phyloP scores from a whole-genome alignment of 495 filamentous ascomycete species.

The Collariella sp. region DNA sequence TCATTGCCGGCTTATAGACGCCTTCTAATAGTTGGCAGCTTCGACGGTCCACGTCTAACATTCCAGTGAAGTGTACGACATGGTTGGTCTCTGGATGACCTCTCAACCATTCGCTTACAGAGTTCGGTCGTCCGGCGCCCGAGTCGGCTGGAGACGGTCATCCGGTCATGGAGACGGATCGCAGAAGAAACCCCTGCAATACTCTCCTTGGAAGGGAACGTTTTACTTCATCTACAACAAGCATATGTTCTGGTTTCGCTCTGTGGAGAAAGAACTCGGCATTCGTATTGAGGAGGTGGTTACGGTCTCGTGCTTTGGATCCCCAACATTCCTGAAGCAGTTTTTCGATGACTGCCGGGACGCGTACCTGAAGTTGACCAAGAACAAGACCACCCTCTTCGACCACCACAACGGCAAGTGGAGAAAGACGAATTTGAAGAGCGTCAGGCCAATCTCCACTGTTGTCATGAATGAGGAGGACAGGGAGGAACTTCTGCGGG shows the following conservation, averaged over 20 bases:
- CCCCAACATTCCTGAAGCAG: background rate
- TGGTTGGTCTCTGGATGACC: slow-evolving; percentile 22
- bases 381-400: slow-evolving; percentile 7
- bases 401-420: background rate
- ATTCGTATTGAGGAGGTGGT: slow-evolving; percentile 5
- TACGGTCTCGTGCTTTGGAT: slow-evolving; percentile 6
- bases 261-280: slow-evolving; percentile 12
- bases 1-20: slow-evolving; percentile 7
- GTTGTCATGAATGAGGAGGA: slow-evolving; percentile 8
- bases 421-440: too few relatives aligned
- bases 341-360: background rate
- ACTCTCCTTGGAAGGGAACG: slow-evolving; percentile 24
- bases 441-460: slow-evolving; percentile 9
- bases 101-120: slow-evolving; percentile 21
- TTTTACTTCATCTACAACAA: slow-evolving; percentile 26
- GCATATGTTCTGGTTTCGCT: slow-evolving; percentile 22
- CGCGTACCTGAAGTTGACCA: background rate
- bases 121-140: slow-evolving; percentile 18
- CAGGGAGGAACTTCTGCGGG: slow-evolving; percentile 1
- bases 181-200: slow-evolving; percentile 27
- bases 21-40: slow-evolving; percentile 21
- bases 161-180: background rate
- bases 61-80: slow-evolving; percentile 26
- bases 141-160: slow-evolving; percentile 15
- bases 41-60: slow-evolving; percentile 25